phyloP scores from a whole-genome alignment of 1,139 yeast genomes.

The Yamadazyma triangularis region DNA sequence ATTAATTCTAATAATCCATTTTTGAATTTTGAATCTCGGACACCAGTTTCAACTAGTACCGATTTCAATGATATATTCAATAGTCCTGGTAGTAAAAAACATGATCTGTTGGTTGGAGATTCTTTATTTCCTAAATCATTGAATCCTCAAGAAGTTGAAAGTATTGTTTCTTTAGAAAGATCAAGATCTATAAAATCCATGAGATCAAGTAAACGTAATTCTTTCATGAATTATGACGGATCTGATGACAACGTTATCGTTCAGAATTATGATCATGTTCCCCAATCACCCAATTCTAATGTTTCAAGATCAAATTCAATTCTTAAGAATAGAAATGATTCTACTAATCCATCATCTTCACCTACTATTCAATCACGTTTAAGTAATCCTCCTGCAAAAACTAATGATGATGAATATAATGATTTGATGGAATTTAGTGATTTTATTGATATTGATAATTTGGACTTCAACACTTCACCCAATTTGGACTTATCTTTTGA shows the following conservation, averaged over 20 bases:
- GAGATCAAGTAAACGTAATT: slow-evolving; percentile 35
- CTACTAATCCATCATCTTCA: not conserved
- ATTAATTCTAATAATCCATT: slow-evolving; percentile 12
- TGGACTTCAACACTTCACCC: slow-evolving; percentile 24
- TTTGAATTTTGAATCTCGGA: slow-evolving; percentile 4
- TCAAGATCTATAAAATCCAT: slow-evolving; percentile 57
- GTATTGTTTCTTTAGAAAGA: slow-evolving; percentile 68
- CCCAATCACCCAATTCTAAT: slow-evolving; percentile 9
- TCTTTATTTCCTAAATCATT: slow-evolving; percentile 68
- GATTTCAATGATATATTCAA: slow-evolving; percentile 1
- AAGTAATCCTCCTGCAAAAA: not conserved
- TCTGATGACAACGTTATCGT: slow-evolving; percentile 41
- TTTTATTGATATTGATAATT: slow-evolving; percentile 55
- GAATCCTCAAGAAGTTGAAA: slow-evolving; percentile 64
- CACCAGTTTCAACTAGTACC: slow-evolving; percentile 1
- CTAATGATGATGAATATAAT: slow-evolving; percentile 16
- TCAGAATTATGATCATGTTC: slow-evolving; percentile 9
- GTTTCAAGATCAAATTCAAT: slow-evolving; percentile 43
- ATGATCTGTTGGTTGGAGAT: slow-evolving; percentile 47
- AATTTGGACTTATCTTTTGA: slow-evolving; percentile 9
- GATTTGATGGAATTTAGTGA: slow-evolving; percentile 60
- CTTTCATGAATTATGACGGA: slow-evolving; percentile 46
- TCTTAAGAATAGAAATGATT: slow-evolving; percentile 31
- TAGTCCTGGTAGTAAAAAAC: slow-evolving; percentile 5
- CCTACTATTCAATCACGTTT: not conserved